Conservation (phyloP, 176 grass and related monocot genomes). For the Musa schizocarpa region DNA sequence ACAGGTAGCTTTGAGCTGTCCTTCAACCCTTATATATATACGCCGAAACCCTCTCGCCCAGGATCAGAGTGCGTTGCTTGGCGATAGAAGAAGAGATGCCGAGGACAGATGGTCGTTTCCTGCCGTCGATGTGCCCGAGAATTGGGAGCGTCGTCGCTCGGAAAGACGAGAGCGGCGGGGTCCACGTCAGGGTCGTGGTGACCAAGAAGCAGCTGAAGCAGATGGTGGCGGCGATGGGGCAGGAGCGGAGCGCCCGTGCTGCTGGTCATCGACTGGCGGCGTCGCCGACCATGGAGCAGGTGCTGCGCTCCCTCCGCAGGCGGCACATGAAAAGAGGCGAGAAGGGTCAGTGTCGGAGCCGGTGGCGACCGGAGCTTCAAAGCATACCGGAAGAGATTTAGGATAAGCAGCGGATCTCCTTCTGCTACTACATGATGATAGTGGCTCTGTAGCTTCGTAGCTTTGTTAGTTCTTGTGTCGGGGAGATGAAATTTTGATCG, state of each 20-base stretch:
- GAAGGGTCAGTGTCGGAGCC: not conserved
- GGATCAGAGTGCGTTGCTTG: not conserved
- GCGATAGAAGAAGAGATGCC: not conserved
- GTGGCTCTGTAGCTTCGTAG: too few species aligned
- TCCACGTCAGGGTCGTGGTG: slow-evolving; percentile 26
- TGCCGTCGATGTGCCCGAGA: too few species aligned
- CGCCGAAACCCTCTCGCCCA: not conserved
- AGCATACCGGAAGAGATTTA: slow-evolving; percentile 33
- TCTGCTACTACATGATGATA: too few species aligned
- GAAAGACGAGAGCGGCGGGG: slow-evolving; percentile 25
- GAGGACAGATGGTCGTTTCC: too few species aligned
- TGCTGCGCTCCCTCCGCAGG: slow-evolving; percentile 20
- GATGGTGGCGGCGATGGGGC: slow-evolving; percentile 18
- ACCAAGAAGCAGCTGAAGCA: slow-evolving; percentile 34
- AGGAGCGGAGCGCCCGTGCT: slow-evolving; percentile 1
- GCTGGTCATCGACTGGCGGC: not conserved
- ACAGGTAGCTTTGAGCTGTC: not conserved
- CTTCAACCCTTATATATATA: not conserved
- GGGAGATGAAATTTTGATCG: too few species aligned
- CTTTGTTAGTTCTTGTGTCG: too few species aligned
- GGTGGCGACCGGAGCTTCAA: slow-evolving; percentile 25
- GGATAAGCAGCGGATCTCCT: not conserved
- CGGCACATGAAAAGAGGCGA: slow-evolving; percentile 20
- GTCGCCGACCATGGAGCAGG: slow-evolving; percentile 22
- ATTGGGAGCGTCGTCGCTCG: not conserved